A percentile compares a stretch with the other conserved stretches of the same genome.
These are phyloP conservation scores for Candida anutae DNA, from an alignment of 1,139 yeast genomes.

Conservation along the genomic window DNA sequence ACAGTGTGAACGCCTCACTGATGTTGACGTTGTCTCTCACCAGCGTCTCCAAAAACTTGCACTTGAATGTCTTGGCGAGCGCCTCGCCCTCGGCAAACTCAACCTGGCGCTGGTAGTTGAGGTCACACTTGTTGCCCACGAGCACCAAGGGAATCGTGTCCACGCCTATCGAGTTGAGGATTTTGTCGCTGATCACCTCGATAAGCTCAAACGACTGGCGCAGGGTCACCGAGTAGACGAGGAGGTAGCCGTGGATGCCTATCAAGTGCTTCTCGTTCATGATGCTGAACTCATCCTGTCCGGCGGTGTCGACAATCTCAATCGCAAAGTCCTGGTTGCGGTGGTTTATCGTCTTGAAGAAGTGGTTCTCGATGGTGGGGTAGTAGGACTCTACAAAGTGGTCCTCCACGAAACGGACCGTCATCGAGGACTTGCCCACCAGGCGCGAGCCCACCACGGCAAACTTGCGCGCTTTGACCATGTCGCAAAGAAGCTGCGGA, in stretches of 20 bases:
- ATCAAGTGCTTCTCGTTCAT: conserved; percentile 77
- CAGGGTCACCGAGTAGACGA: conserved; percentile 78
- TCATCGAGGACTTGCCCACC: conserved; percentile 84
- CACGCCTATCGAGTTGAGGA: conserved; percentile 66
- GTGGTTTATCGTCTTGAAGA: conserved; percentile 61
- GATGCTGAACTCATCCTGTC: conserved; percentile 87
- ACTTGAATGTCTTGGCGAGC: conserved; percentile 53
- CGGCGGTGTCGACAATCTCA: conserved; percentile 89
- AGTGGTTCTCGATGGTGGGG: conserved; percentile 90
- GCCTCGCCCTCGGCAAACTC: conserved; percentile 54
- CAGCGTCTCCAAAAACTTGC: conserved; percentile 74
- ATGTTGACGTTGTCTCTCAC: conserved; percentile 72
- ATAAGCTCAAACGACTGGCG: conserved; percentile 74
- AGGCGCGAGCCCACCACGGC: conserved; percentile 88
- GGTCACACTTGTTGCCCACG: conserved; percentile 80
- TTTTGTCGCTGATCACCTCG: conserved; percentile 74
- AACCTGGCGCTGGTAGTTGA: conserved; percentile 60
- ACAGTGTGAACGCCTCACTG: conserved; percentile 52
- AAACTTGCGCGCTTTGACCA: conserved; percentile 60
- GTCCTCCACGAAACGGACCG: conserved; percentile 80
- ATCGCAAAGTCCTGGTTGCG: conserved; percentile 74
- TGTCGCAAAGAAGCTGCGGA: conserved; percentile 7
- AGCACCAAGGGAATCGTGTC: conserved; percentile 72
- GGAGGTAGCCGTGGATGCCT: conserved; percentile 78
- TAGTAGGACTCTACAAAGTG: conserved; percentile 86